Evolutionary conservation across 176 grass and related monocot species (phyloP).

Genomic region (Pharus latifolius): DNA sequence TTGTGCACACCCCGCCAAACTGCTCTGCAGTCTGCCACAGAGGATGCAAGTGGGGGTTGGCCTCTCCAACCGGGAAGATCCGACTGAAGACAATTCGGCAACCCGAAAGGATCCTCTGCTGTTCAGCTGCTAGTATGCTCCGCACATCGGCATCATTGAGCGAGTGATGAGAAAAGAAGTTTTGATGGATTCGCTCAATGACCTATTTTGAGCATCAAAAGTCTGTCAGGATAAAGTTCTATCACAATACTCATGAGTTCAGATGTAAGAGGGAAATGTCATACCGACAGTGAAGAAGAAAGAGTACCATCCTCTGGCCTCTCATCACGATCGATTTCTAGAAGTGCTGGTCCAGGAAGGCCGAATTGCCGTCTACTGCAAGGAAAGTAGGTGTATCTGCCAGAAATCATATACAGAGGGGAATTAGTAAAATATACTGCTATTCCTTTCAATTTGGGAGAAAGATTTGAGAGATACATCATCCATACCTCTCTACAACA

Average conservation of each 20-base stretch:
- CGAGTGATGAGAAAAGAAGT: slow-evolving; percentile 65
- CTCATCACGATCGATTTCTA: slow-evolving; percentile 89
- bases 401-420: slow-evolving; percentile 1
- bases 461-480: slow-evolving; percentile 2
- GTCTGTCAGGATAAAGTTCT: not conserved
- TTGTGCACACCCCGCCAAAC: slow-evolving; percentile 84
- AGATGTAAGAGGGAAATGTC: not conserved
- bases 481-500: slow-evolving; percentile 90
- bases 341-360: slow-evolving; percentile 78
- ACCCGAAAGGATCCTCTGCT: slow-evolving; percentile 70
- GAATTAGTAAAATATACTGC: not conserved
- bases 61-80: slow-evolving; percentile 75
- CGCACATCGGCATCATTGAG: slow-evolving; percentile 87
- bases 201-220: slow-evolving; percentile 50
- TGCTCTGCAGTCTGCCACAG: slow-evolving; percentile 92
- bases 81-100: slow-evolving; percentile 90
- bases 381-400: slow-evolving; percentile 95
- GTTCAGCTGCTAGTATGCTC: slow-evolving; percentile 81
- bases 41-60: slow-evolving; percentile 74
- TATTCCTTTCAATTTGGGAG: not conserved
- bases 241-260: not conserved
- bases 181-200: slow-evolving; percentile 68
- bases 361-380: slow-evolving; percentile 96
- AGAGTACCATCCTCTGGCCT: slow-evolving; percentile 87
- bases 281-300: slow-evolving; percentile 79